phyloP scores from a whole-genome alignment of 1,284 basidiomycete genomes.

The Rhodotorula glutinis region DNA sequence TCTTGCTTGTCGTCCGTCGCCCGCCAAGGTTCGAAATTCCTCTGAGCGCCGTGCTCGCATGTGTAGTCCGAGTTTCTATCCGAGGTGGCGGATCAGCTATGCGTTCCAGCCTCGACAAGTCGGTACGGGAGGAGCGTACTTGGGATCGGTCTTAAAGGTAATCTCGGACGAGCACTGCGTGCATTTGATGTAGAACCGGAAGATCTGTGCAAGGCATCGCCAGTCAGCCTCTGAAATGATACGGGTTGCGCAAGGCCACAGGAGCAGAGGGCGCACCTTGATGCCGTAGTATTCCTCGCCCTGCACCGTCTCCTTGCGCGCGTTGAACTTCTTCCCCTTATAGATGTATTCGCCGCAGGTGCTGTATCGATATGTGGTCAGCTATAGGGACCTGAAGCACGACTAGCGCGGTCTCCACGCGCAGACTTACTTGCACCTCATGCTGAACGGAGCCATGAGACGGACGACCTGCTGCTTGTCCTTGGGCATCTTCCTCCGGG shows the following conservation, averaged over 20 bases:
- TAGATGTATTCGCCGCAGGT: conserved; percentile 91
- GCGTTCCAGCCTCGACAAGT: neutral
- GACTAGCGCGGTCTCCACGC: too few relatives aligned
- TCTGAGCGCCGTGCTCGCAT: conserved; percentile 86
- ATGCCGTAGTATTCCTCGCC: conserved; percentile 98
- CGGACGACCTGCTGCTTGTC: conserved; percentile 74
- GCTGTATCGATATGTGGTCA: conserved; percentile 49
- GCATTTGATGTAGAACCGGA: conserved; percentile 55
- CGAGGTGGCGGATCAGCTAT: neutral
- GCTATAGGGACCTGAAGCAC: neutral
- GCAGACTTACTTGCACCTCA: conserved; percentile 57
- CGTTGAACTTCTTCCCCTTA: conserved; percentile 98
- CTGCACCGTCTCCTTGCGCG: conserved; percentile 93
- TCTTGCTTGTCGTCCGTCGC: conserved; percentile 62
- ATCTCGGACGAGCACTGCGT: conserved; percentile 95
- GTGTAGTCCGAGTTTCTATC: conserved; percentile 76
- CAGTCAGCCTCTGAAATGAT: neutral
- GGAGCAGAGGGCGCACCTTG: conserved; percentile 65
- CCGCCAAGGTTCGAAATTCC: conserved; percentile 91
- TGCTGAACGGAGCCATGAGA: conserved; percentile 98
- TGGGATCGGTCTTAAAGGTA: conserved; percentile 99
- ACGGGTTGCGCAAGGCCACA: neutral
- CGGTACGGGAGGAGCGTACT: conserved; percentile 48
- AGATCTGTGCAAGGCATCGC: conserved; percentile 12
- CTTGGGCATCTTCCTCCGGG: conserved; percentile 78